Evolutionary conservation across 768 basidiomycete genomes (phyloP).

Genomic region (Phanerochaete sordida): DNA sequence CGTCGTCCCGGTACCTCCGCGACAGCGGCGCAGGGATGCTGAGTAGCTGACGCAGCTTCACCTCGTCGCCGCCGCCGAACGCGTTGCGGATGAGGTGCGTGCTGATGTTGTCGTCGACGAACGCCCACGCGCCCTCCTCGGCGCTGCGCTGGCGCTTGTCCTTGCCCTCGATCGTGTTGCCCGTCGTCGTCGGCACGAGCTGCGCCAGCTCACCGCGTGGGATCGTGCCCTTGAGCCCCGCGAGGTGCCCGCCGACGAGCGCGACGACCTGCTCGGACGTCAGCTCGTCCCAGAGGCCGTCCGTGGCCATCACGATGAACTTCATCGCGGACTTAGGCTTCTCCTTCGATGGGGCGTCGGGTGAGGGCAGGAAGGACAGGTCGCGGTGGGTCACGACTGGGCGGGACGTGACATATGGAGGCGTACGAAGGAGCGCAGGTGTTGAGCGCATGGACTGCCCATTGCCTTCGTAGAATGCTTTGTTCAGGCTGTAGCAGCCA

Average conservation of each 20-base stretch:
- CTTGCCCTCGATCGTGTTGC: constrained; percentile 60
- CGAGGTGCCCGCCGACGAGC: constrained; percentile 79
- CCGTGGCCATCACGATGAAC: constrained; percentile 89
- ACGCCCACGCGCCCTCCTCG: constrained; percentile 62
- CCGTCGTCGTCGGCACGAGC: constrained; percentile 57
- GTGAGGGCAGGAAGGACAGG: constrained; percentile 58
- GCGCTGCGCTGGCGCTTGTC: constrained; percentile 32
- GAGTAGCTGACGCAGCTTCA: constrained; percentile 52
- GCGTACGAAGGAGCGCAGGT: constrained; percentile 70
- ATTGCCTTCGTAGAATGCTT: constrained; percentile 66
- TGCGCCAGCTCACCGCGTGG: constrained; percentile 53
- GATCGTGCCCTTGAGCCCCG: constrained; percentile 63
- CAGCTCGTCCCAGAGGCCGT: constrained; percentile 55
- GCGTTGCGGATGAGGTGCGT: constrained; percentile 89
- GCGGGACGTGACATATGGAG: constrained; percentile 86
- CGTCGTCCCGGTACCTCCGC: constrained; percentile 77
- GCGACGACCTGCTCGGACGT: constrained; percentile 81
- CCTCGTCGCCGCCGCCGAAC: constrained; percentile 78
- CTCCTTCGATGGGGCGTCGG: constrained; percentile 22
- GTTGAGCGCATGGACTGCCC: constrained; percentile 54
- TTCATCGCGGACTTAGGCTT: constrained; percentile 41
- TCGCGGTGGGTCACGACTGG: constrained; percentile 82
- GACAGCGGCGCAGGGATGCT: constrained; percentile 84
- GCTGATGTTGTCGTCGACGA: constrained; percentile 73
- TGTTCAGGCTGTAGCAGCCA: constrained; percentile 48